A percentile compares a stretch with the other conserved stretches of the same genome.
Conservation (phyloP, 768 basidiomycete genomes). For the Tulasnella sp. region DNA sequence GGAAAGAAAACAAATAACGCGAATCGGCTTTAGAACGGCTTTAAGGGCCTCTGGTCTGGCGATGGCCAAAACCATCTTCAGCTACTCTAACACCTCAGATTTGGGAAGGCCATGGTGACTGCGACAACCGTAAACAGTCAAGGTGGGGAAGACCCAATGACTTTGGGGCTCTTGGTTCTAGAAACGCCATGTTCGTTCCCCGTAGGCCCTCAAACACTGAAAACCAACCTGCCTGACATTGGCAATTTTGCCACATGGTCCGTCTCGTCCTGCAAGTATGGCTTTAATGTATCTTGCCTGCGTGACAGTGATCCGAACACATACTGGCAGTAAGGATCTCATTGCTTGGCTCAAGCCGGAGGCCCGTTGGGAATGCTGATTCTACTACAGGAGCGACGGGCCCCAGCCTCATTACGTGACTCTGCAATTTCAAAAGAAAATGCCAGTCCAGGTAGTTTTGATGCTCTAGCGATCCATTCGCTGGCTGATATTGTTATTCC, state of each 20-base stretch:
- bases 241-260: constrained; percentile 91
- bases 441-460: constrained; percentile 76
- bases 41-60: background rate
- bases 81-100: background rate
- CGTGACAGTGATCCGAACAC: constrained; percentile 87
- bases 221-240: constrained; percentile 61
- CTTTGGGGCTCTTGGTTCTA: no score
- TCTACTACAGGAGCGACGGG: constrained; percentile 63
- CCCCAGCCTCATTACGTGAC: constrained; percentile 97
- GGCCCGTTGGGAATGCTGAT: background rate
- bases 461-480: background rate
- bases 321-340: constrained; percentile 89
- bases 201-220: constrained; percentile 31
- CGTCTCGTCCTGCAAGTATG: constrained; percentile 95
- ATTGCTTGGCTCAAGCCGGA: background rate
- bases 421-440: constrained; percentile 87
- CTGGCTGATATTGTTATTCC: background rate
- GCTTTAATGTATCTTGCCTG: constrained; percentile 92
- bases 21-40: constrained; percentile 5
- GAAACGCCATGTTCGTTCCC: background rate
- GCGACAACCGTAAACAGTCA: constrained; percentile 9
- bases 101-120: background rate
- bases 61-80: background rate
- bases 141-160: background rate
- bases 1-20: constrained; percentile 10